A percentile compares a stretch with the other conserved stretches of the same genome.
These are phyloP conservation scores for Bipolaris bicolor DNA, from an alignment of 2,329 filamentous ascomycete genomes.

Conservation along the genomic window DNA sequence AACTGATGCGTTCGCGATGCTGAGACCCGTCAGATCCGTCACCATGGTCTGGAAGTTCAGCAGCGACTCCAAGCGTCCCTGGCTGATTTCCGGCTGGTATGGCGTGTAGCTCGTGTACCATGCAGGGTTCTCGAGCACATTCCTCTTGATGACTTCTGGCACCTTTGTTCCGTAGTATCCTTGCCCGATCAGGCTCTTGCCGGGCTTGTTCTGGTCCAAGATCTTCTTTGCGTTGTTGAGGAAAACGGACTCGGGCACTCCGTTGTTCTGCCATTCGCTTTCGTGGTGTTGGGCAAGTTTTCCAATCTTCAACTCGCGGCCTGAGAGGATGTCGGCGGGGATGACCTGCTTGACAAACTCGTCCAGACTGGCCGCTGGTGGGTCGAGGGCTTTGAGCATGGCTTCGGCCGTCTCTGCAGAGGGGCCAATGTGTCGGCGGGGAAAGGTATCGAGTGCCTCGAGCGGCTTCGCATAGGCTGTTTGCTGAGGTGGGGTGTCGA, in stretches of 20 bases:
- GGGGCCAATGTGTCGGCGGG: constrained; percentile 86
- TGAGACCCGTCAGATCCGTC: constrained; percentile 82
- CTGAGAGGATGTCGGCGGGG: constrained; percentile 76
- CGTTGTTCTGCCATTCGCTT: constrained; percentile 46
- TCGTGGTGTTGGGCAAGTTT: constrained; percentile 49
- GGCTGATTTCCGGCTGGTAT: constrained; percentile 96
- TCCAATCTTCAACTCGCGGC: constrained; percentile 64
- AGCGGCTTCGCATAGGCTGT: constrained; percentile 38
- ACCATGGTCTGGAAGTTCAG: constrained; percentile 97
- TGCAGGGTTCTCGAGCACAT: constrained; percentile 87
- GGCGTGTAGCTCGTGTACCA: constrained; percentile 99
- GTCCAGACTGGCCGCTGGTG: constrained; percentile 74
- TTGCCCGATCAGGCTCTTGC: constrained; percentile 76
- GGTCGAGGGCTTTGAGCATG: constrained; percentile 82
- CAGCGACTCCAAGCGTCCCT: constrained; percentile 88
- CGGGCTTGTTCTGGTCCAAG: constrained; percentile 66
- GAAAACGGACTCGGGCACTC: constrained; percentile 64
- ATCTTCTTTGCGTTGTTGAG: constrained; percentile 61
- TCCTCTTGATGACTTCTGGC: constrained; percentile 89
- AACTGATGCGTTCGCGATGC: constrained; percentile 88
- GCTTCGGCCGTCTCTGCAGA: constrained; percentile 69
- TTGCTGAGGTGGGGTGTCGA: constrained; percentile 35
- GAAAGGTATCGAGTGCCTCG: constrained; percentile 68
- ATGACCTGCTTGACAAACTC: constrained; percentile 86
- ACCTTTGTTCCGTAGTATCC: constrained; percentile 89